Evolutionary conservation across 331 rosid genomes (phyloP).

Genomic region (Spiraea crenata): DNA sequence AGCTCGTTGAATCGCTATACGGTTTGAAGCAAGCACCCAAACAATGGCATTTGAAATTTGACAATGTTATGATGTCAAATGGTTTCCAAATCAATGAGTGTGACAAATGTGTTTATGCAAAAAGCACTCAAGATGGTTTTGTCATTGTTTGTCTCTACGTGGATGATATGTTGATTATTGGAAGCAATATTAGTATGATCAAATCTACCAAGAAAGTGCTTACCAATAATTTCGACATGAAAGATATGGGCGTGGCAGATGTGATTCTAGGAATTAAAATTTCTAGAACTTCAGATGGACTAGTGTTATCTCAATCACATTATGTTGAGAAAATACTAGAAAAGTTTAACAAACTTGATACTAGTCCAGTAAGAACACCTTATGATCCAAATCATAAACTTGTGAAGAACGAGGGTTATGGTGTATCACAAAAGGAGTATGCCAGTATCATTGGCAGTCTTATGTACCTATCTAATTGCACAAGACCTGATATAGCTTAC

Average conservation of each 20-base stretch:
- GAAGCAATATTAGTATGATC: background rate
- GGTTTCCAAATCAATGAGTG: too few species aligned
- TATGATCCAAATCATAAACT: background rate
- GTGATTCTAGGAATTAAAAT: background rate
- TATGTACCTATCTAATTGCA: background rate
- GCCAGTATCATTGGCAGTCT: background rate
- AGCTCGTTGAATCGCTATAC: background rate
- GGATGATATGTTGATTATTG: too few species aligned
- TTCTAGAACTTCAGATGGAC: too few species aligned
- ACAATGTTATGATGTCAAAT: too few species aligned
- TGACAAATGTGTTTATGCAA: background rate
- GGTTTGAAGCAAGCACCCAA: background rate
- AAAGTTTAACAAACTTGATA: background rate
- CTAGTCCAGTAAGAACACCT: background rate
- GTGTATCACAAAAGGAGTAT: background rate
- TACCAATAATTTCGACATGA: too few species aligned
- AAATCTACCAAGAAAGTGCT: background rate
- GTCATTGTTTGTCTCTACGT: background rate
- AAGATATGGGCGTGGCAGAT: background rate
- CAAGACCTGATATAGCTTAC: background rate
- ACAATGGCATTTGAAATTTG: background rate
- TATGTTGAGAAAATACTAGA: background rate
- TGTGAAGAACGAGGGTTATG: background rate
- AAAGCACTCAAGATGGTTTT: background rate
- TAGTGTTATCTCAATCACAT: background rate